Evolutionary conservation across 2,329 filamentous ascomycete species (phyloP).

Genomic region (Pyricularia grisea): DNA sequence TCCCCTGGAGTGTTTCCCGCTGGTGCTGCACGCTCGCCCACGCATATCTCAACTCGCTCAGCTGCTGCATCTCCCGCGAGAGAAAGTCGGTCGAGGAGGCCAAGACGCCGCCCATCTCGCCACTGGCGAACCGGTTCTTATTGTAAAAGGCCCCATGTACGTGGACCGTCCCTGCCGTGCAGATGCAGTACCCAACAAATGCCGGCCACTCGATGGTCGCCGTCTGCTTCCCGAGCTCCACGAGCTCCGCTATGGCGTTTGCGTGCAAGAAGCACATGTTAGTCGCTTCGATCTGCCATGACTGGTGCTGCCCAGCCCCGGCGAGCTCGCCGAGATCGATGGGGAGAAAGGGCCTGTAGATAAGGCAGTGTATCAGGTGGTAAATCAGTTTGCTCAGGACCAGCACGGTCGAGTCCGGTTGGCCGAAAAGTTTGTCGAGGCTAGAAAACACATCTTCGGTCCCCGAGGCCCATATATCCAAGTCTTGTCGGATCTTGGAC

Average conservation of each 20-base stretch:
- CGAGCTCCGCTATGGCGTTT: conserved; percentile 76
- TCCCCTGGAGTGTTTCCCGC: conserved; percentile 64
- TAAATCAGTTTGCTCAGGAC: conserved; percentile 82
- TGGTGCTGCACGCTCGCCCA: conserved; percentile 78
- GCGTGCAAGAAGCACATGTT: conserved; percentile 81
- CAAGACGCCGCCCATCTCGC: conserved; percentile 55
- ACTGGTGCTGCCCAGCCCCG: conserved; percentile 74
- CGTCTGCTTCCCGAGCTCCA: conserved; percentile 67
- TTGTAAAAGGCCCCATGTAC: conserved; percentile 78
- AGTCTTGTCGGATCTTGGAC: conserved; percentile 75
- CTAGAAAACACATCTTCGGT: conserved; percentile 73
- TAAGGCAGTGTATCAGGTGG: conserved; percentile 76
- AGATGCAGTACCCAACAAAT: conserved; percentile 80
- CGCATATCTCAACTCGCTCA: conserved; percentile 62
- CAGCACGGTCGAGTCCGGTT: conserved; percentile 67
- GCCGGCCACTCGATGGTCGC: conserved; percentile 74
- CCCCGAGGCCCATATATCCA: conserved; percentile 77
- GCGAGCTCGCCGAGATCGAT: conserved; percentile 75
- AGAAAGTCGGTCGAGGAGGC: conserved; percentile 56
- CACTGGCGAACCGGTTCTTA: conserved; percentile 31
- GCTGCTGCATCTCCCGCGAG: conserved; percentile 68
- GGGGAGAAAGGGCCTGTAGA: conserved; percentile 79
- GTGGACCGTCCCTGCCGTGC: conserved; percentile 79
- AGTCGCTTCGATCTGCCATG: conserved; percentile 86
- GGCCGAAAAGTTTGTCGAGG: conserved; percentile 65